These are phyloP conservation scores for Salix purpurea DNA, from an alignment of 345 rosid species.

Conservation along the genomic window DNA sequence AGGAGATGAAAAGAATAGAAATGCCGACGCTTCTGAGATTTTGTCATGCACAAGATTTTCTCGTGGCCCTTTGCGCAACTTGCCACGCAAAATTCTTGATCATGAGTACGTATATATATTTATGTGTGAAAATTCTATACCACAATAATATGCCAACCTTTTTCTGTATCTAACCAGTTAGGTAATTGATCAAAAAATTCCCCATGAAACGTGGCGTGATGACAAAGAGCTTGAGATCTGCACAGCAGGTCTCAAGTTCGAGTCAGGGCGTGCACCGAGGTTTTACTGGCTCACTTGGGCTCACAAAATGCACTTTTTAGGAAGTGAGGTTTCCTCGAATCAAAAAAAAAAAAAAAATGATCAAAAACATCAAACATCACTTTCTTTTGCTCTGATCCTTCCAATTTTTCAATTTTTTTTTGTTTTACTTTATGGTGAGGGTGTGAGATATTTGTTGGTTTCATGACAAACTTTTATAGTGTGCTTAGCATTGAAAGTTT, in stretches of 20 bases:
- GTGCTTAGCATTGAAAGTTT: background rate
- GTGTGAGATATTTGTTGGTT: background rate
- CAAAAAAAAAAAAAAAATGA: too few relatives aligned
- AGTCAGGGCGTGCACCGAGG: accelerated
- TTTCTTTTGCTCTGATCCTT: background rate
- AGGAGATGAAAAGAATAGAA: conserved; percentile 78
- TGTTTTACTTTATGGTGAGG: background rate
- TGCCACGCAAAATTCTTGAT: conserved; percentile 37
- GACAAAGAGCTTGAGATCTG: too few relatives aligned
- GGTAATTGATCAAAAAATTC: too few relatives aligned
- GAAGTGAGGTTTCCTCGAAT: too few relatives aligned
- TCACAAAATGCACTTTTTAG: accelerated
- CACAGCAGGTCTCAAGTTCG: too few relatives aligned
- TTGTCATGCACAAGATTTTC: conserved; percentile 72
- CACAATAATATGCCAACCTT: background rate
- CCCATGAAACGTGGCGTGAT: accelerated
- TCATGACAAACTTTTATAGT: background rate
- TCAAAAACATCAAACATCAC: background rate
- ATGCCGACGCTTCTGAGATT: conserved; percentile 76
- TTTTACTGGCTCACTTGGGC: too few relatives aligned
- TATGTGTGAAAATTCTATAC: background rate
- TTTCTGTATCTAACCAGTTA: background rate
- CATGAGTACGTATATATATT: conserved; percentile 67
- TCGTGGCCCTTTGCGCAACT: conserved; percentile 8
- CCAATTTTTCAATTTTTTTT: background rate